Conservation (phyloP, 192 early-diverging fungal genomes). For the Umbelopsis sp. region DNA sequence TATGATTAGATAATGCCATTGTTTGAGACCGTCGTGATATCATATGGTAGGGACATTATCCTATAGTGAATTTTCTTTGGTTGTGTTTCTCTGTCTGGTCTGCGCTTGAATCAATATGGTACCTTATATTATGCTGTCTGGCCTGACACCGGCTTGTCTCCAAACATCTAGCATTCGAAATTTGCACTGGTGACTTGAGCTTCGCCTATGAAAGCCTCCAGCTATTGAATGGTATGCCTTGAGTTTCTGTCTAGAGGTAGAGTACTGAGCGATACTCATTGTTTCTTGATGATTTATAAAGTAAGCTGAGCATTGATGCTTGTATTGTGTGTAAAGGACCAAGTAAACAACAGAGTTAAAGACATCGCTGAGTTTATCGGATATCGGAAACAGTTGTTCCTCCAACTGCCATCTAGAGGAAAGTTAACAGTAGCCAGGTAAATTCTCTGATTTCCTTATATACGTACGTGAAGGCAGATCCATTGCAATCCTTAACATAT, state of each 20-base stretch:
- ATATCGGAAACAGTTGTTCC: slow-evolving; percentile 15
- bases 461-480: neutral
- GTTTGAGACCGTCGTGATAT: too few species aligned
- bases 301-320: neutral
- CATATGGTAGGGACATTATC: too few species aligned
- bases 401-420: slow-evolving; percentile 14
- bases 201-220: neutral
- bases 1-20: too few species aligned
- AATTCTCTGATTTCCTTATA: too few species aligned
- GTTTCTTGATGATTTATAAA: neutral
- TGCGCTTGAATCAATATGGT: too few species aligned
- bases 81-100: too few species aligned
- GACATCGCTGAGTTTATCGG: neutral
- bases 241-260: neutral
- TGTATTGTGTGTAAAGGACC: neutral
- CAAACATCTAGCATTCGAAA: neutral
- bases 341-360: slow-evolving; percentile 1
- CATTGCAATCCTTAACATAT: neutral
- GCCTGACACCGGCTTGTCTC: neutral
- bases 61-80: too few species aligned
- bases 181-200: neutral
- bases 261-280: neutral
- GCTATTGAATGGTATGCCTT: neutral
- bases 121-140: neutral
- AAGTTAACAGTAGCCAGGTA: too few species aligned